Percentiles rank a stretch among this genome's conserved stretches.
phyloP scores from a whole-genome alignment of 768 basidiomycete genomes.

The Termitomyces heimii region DNA sequence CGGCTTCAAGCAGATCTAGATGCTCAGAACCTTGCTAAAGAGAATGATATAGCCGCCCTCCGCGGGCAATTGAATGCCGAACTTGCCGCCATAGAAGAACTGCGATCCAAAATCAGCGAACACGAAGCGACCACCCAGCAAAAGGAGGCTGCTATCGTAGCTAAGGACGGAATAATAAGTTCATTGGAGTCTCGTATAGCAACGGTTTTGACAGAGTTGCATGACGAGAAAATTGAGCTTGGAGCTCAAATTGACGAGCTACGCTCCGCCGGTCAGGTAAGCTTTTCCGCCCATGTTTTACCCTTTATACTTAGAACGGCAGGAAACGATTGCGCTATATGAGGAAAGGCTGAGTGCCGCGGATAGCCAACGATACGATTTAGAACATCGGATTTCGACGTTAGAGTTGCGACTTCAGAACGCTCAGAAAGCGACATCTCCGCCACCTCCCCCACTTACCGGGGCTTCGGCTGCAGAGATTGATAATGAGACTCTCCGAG shows the following conservation, averaged over 20 bases:
- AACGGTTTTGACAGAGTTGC: conserved; percentile 23
- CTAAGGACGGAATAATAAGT: conserved; percentile 58
- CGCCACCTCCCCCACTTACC: conserved; percentile 21
- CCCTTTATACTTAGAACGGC: conserved; percentile 1
- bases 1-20: conserved; percentile 35
- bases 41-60: conserved; percentile 26
- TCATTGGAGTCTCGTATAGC: conserved; percentile 37
- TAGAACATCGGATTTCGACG: conserved; percentile 56
- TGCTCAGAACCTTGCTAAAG: conserved; percentile 39
- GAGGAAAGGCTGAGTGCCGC: conserved; percentile 78
- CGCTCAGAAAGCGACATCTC: conserved; percentile 20
- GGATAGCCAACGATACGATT: conserved; percentile 70
- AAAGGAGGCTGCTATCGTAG: conserved; percentile 40
- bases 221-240: conserved; percentile 62
- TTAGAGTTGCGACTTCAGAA: conserved; percentile 41
- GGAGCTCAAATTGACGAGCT: conserved; percentile 76
- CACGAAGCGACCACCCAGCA: conserved; percentile 47
- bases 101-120: conserved; percentile 48
- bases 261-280: conserved; percentile 81
- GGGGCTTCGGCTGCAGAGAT: conserved; percentile 78
- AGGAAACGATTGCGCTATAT: conserved; percentile 95
- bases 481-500: conserved; percentile 88
- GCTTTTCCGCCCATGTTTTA: conserved; percentile 11
- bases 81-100: conserved; percentile 34
- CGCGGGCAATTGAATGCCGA: conserved; percentile 30